These are phyloP conservation scores for Penicillium pancosmium DNA, from an alignment of 495 filamentous ascomycete species.

Conservation along the genomic window DNA sequence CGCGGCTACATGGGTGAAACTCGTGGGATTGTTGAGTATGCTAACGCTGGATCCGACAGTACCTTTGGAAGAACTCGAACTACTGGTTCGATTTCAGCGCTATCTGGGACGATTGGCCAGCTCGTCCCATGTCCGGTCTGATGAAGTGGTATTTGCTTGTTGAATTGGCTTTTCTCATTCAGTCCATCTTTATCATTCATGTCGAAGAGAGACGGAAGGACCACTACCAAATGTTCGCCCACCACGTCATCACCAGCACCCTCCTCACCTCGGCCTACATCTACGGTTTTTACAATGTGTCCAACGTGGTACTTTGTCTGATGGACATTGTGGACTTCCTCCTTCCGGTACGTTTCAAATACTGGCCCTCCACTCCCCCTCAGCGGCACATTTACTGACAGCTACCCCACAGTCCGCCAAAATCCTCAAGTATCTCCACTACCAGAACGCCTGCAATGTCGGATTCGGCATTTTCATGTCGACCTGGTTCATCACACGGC, in stretches of 20 bases:
- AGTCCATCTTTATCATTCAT: conserved; percentile 92
- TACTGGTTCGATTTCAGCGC: conserved; percentile 77
- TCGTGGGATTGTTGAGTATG: neutral
- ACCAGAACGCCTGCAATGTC: conserved; percentile 73
- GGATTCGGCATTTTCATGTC: conserved; percentile 86
- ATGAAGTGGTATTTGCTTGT: conserved; percentile 92
- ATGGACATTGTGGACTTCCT: conserved; percentile 95
- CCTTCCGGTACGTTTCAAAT: conserved; percentile 65
- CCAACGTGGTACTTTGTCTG: conserved; percentile 82
- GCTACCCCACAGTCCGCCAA: conserved; percentile 72
- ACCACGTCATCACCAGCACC: conserved; percentile 86
- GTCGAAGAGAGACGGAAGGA: conserved; percentile 94
- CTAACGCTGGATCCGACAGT: conserved; percentile 50
- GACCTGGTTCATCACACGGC: conserved; percentile 81
- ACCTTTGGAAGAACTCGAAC: conserved; percentile 73
- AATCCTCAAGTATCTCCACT: conserved; percentile 86
- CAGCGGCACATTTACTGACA: neutral
- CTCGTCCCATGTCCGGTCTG: conserved; percentile 66
- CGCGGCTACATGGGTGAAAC: neutral
- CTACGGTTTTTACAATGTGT: conserved; percentile 82
- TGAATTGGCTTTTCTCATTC: conserved; percentile 90
- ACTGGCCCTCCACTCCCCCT: neutral
- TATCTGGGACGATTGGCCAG: conserved; percentile 84
- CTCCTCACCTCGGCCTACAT: conserved; percentile 80
- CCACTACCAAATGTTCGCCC: conserved; percentile 91